Evolutionary conservation across 2,329 filamentous ascomycete genomes (phyloP).

Genomic region (Penicillium sp.): DNA sequence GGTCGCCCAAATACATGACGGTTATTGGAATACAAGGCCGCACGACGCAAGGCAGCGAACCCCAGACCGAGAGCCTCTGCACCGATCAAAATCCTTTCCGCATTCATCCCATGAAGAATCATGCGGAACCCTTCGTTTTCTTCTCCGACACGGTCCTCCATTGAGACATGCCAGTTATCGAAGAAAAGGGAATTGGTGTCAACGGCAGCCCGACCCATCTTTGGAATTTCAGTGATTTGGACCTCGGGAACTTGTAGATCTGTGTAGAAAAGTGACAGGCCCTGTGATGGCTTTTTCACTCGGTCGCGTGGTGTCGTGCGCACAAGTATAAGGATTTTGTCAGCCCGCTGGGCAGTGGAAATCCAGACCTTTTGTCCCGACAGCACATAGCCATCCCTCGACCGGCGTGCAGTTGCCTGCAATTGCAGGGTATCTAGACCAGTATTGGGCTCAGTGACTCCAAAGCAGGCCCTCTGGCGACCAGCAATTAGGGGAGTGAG

Average conservation of each 20-base stretch:
- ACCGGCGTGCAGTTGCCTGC: slow-evolving; percentile 30
- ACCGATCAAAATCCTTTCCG: too few relatives aligned
- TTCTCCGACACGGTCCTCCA: slow-evolving; percentile 33
- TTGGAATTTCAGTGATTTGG: slow-evolving; percentile 38
- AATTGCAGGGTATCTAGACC: slow-evolving; percentile 39
- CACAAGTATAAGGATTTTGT: slow-evolving; percentile 39
- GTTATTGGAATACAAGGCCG: too few relatives aligned
- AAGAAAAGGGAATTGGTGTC: slow-evolving; percentile 41
- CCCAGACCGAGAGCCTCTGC: too few relatives aligned
- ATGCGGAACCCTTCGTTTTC: slow-evolving; percentile 42
- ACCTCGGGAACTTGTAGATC: slow-evolving; percentile 33
- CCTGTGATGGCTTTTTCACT: slow-evolving; percentile 26
- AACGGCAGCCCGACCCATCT: slow-evolving; percentile 40
- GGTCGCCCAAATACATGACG: too few relatives aligned
- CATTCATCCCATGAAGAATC: slow-evolving; percentile 35
- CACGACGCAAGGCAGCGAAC: too few relatives aligned
- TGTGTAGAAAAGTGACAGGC: slow-evolving; percentile 30
- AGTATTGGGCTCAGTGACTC: slow-evolving; percentile 33
- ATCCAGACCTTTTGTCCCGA: slow-evolving; percentile 40
- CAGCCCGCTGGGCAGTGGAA: slow-evolving; percentile 34
- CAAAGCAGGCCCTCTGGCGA: slow-evolving; percentile 36
- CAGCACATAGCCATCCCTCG: slow-evolving; percentile 24
- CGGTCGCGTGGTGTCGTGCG: slow-evolving; percentile 35
- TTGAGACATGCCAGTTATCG: slow-evolving; percentile 38
- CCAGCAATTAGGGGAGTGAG: slow-evolving; percentile 36